Evolutionary conservation across 2,329 filamentous ascomycete genomes (phyloP), one percentile per base, ranked within the genome.

Genomic region (Coniochaeta hoffmannii): DNA sequence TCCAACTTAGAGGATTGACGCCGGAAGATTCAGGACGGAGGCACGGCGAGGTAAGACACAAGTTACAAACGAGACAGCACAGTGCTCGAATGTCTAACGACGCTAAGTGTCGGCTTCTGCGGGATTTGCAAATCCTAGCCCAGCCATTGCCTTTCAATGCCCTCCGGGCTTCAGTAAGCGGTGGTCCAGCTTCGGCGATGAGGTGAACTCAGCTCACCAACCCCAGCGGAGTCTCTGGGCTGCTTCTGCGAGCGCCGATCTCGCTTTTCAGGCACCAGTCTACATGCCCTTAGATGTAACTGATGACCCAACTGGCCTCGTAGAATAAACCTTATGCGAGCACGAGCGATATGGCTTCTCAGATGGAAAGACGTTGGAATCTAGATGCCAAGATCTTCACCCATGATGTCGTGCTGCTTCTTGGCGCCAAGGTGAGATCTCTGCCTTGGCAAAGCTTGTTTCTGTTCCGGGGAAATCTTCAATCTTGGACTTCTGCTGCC

Each of bases 381-480:
- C 15, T 22, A 26, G 38, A 46, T 28, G 41, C 41, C 41, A 46
- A 46, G 41, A 44, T 17, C 19, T 15, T 12, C 22, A 46, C 24
- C 12, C n/a, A 46, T 28, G 24, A 46, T 46, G 41, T 46, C 41
- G 19, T 46, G 22, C 12, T 17, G 24, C 41, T 15, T 46, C 19
- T 28, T 46, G 41, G 41, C 24, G 41, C 41, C 41, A 46, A 46
- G 41, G 17, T 26, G 19, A 14, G 41, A 28, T 46, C 19, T 28
- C 19, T 22, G 14, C 28, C 55, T 57, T 57, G 55, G 55, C 55
- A 57, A 57, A 52, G 53, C 52, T 54, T 57, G 49, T 54, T 54
- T 49, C 24, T 22, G 17, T 10, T 55, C 17, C 24, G 8, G 31
- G 31, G 32, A 24, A 36, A 44, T 35, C 24, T 46, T 32, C 12